Conservation (phyloP, 331 rosid species). For the Telfairia occidentalis region DNA sequence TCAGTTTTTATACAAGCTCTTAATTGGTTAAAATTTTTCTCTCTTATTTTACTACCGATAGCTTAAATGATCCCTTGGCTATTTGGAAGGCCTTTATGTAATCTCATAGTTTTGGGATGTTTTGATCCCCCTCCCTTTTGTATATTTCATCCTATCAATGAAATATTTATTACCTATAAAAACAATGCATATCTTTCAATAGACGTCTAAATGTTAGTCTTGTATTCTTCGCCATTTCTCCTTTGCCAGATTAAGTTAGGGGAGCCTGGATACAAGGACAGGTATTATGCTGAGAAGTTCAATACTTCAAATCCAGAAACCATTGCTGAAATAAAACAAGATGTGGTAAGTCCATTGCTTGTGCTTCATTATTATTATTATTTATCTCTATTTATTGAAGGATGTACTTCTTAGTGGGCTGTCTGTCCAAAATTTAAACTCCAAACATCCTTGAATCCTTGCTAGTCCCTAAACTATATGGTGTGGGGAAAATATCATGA, state of each 20-base stretch:
- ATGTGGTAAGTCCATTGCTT: conserved; percentile 24
- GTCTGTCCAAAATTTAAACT: neutral
- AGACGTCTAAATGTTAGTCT: neutral
- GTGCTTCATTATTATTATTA: neutral
- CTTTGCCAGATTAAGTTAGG: conserved; percentile 69
- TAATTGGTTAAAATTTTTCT: neutral
- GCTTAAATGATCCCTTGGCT: neutral
- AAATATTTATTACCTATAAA: neutral
- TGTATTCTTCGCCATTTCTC: neutral
- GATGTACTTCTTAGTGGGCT: conserved; percentile 1
- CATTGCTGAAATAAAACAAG: conserved; percentile 50
- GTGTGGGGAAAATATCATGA: neutral
- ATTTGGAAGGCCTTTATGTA: neutral
- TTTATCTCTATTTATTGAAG: neutral
- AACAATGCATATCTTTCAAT: neutral
- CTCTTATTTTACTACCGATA: neutral
- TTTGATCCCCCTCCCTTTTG: neutral
- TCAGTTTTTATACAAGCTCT: neutral
- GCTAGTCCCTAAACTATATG: neutral
- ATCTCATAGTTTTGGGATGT: neutral
- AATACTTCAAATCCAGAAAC: conserved; percentile 41
- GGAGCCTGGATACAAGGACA: conserved; percentile 89
- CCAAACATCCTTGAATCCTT: neutral
- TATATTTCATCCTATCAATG: neutral
- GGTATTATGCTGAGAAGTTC: conserved; percentile 90